Evolutionary conservation across 2,329 filamentous ascomycete species (phyloP).

Genomic region (Arthrobotrys sinensis): DNA sequence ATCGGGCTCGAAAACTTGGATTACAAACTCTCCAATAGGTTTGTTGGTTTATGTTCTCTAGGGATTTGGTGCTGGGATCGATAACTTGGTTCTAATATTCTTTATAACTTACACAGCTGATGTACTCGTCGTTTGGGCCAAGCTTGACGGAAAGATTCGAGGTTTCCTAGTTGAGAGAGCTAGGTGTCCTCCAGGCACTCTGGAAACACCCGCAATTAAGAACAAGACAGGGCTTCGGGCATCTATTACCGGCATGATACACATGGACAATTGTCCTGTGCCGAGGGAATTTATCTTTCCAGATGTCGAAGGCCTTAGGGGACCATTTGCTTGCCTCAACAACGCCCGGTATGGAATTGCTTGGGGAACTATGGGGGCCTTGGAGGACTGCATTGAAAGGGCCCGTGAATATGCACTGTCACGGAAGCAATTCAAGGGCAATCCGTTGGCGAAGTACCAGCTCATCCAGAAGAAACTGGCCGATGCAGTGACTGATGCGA

Average conservation of each 20-base stretch:
- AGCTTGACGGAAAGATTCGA: conserved; percentile 91
- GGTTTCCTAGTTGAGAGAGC: conserved; percentile 91
- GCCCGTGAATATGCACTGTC: conserved; percentile 91
- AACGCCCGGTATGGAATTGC: conserved; percentile 94
- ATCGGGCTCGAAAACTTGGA: conserved; percentile 92
- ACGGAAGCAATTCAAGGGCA: conserved; percentile 94
- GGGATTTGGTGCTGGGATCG: neutral
- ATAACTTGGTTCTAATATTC: neutral
- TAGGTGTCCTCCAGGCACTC: conserved; percentile 86
- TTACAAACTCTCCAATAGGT: conserved; percentile 88
- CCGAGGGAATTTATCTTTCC: conserved; percentile 95
- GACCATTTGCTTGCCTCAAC: conserved; percentile 95
- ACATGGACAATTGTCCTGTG: conserved; percentile 90
- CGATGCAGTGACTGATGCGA: conserved; percentile 90
- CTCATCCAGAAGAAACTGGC: conserved; percentile 97
- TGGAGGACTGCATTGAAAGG: conserved; percentile 89
- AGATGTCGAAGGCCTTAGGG: conserved; percentile 84
- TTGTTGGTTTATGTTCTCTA: neutral
- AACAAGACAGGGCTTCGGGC: conserved; percentile 95
- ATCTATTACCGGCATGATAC: conserved; percentile 97
- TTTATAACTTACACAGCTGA: conserved; percentile 71
- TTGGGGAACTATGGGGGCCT: conserved; percentile 90
- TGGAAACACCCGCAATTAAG: conserved; percentile 92
- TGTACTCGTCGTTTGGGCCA: conserved; percentile 90
- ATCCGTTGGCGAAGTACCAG: conserved; percentile 95